Conservation (phyloP, 441 rosid species). For the Croton laevigatus region DNA sequence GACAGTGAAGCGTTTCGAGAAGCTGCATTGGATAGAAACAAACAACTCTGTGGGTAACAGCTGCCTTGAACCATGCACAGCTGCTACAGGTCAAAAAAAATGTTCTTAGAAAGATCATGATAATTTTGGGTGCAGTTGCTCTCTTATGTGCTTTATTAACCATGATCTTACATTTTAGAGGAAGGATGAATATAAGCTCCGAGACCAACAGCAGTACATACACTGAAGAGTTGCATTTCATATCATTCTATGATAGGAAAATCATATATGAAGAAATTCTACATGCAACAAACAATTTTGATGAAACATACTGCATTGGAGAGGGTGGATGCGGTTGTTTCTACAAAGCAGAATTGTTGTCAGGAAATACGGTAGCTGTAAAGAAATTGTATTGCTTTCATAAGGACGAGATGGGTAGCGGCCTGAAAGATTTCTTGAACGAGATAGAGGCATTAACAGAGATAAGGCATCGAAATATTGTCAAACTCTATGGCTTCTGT, state of each 20-base stretch:
- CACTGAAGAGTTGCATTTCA: background rate
- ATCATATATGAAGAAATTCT: slow-evolving; percentile 25
- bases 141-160: background rate
- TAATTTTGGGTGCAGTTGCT: slow-evolving; percentile 9
- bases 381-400: slow-evolving; percentile 23
- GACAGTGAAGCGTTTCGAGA: slow-evolving; percentile 29
- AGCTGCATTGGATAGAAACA: slow-evolving; percentile 32
- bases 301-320: slow-evolving; percentile 29
- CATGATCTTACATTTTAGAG: background rate
- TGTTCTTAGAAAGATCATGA: background rate
- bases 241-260: slow-evolving; percentile 15
- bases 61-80: slow-evolving; percentile 18
- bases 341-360: slow-evolving; percentile 24
- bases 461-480: slow-evolving; percentile 35
- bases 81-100: background rate
- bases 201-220: background rate
- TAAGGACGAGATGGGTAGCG: background rate
- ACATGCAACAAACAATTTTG: slow-evolving; percentile 23
- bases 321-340: slow-evolving; percentile 29
- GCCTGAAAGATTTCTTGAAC: slow-evolving; percentile 9
- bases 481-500: slow-evolving; percentile 39
- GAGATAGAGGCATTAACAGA: slow-evolving; percentile 32
- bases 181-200: background rate
- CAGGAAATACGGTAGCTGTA: slow-evolving; percentile 27
- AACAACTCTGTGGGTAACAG: slow-evolving; percentile 30